phyloP scores from a whole-genome alignment of 2,329 filamentous ascomycete species.

The Trichoderma sp. region DNA sequence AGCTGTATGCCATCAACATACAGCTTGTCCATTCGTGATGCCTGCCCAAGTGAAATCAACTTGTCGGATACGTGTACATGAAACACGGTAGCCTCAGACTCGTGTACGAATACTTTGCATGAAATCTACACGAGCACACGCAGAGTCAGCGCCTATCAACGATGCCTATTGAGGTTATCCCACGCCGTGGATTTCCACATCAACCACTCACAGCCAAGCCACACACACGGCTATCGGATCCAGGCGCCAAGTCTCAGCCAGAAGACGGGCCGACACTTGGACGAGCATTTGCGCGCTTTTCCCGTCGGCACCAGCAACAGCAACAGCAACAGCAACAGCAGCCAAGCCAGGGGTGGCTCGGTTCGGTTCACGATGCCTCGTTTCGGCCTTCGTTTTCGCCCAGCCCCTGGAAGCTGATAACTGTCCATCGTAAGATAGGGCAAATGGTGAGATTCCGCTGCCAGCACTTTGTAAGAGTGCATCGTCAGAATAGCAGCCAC shows the following conservation, averaged over 20 bases:
- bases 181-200: neutral
- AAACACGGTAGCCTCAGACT: neutral
- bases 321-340: neutral
- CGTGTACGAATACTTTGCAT: neutral
- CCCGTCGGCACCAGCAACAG: neutral
- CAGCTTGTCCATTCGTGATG: neutral
- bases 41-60: neutral
- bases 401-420: neutral
- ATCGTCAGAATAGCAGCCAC: constrained; percentile 3
- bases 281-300: constrained; percentile 19
- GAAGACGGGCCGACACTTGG: constrained; percentile 19
- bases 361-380: constrained; percentile 7
- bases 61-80: neutral
- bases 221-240: neutral
- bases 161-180: neutral
- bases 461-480: neutral
- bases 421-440: neutral
- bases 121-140: neutral
- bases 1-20: neutral
- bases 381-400: neutral
- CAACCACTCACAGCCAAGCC: constrained; percentile 6
- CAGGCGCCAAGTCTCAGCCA: constrained; percentile 18
- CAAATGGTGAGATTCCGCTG: neutral
- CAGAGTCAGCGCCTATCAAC: neutral
- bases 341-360: neutral